Percentiles rank a stretch among this genome's conserved stretches.
These are phyloP conservation scores for Claviceps capensis DNA, from an alignment of 2,329 filamentous ascomycete genomes.

Conservation along the genomic window DNA sequence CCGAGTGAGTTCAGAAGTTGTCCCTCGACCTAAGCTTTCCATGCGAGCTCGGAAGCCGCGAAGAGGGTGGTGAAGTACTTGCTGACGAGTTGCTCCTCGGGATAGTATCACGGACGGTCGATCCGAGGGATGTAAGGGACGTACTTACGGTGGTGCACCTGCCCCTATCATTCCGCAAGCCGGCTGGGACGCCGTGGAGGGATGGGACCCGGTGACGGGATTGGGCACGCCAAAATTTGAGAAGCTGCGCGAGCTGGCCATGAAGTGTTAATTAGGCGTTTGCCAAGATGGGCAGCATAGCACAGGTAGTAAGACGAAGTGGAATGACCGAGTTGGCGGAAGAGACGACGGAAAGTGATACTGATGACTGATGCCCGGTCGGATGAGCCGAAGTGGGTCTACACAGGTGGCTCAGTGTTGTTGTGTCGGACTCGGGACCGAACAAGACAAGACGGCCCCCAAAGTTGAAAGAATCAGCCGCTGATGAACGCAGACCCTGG, in stretches of 20 bases:
- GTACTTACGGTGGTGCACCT: slow-evolving; percentile 11
- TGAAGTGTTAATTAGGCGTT: not conserved
- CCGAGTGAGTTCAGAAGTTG: slow-evolving; percentile 16
- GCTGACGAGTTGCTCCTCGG: slow-evolving; percentile 1
- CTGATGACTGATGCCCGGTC: no score
- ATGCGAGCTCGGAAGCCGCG: not conserved
- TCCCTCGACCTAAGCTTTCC: not conserved
- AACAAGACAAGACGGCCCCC: no score
- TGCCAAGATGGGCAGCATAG: no score
- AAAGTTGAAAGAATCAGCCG: no score
- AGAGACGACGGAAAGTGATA: no score
- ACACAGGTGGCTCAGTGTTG: no score
- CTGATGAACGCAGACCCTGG: no score
- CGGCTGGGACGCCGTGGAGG: slow-evolving; percentile 9
- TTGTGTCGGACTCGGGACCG: no score
- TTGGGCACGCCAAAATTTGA: slow-evolving; percentile 32
- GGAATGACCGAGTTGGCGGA: no score
- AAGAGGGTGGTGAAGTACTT: not conserved
- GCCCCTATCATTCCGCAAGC: slow-evolving; percentile 11
- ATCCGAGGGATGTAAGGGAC: slow-evolving; percentile 18
- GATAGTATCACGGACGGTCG: slow-evolving; percentile 22
- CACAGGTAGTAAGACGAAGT: no score
- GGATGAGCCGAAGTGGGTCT: no score
- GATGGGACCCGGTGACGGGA: slow-evolving; percentile 27
- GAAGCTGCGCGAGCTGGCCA: slow-evolving; percentile 14